Percentiles rank a stretch among this genome's conserved stretches.
Evolutionary conservation across 2,329 filamentous ascomycete species (phyloP).

Genomic region (Stemphylium lycopersici): DNA sequence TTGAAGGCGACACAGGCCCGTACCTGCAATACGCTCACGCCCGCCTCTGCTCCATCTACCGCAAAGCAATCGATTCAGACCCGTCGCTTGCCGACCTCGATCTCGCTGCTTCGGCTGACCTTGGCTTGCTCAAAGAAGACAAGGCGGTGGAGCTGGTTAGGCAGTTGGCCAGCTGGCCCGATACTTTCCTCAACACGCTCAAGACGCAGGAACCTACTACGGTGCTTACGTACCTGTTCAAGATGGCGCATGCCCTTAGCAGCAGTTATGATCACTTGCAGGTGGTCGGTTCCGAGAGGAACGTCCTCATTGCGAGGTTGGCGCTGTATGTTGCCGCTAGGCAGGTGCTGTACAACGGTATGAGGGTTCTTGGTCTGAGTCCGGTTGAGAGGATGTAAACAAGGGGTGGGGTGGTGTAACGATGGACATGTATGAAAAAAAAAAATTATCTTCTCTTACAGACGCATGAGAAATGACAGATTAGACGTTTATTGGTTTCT

Average conservation of each 20-base stretch:
- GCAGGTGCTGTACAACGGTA: slow-evolving; percentile 80
- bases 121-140: slow-evolving; percentile 71
- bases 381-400: slow-evolving; percentile 68
- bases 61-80: slow-evolving; percentile 57
- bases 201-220: slow-evolving; percentile 80
- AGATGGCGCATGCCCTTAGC: slow-evolving; percentile 82
- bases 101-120: slow-evolving; percentile 71
- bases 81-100: slow-evolving; percentile 61
- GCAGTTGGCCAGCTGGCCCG: slow-evolving; percentile 81
- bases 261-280: slow-evolving; percentile 82
- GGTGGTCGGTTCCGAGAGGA: slow-evolving; percentile 78
- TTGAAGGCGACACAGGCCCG: slow-evolving; percentile 84
- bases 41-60: slow-evolving; percentile 48
- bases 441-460: no score
- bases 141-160: slow-evolving; percentile 77
- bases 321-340: slow-evolving; percentile 76
- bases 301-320: slow-evolving; percentile 69
- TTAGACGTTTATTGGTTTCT: background rate
- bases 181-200: slow-evolving; percentile 81
- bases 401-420: no score
- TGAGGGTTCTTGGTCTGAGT: slow-evolving; percentile 77
- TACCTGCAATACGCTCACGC: slow-evolving; percentile 79
- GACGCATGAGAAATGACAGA: slow-evolving; percentile 1
- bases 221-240: slow-evolving; percentile 76
- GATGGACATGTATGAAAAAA: background rate